Evolutionary conservation across 1,284 basidiomycete species (phyloP).

Genomic region (Microbotryomycetes sp.): DNA sequence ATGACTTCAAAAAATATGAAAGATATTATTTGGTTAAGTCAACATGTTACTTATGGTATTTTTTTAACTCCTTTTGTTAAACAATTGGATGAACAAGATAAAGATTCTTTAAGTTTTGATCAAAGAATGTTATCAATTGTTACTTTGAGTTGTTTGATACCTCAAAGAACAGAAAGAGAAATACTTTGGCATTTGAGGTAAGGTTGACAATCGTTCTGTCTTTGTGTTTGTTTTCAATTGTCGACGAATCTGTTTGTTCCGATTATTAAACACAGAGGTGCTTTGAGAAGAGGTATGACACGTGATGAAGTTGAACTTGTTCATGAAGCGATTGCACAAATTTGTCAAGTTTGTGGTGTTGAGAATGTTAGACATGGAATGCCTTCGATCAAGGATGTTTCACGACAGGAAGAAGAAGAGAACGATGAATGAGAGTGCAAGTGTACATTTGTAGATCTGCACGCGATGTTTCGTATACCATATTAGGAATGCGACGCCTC

Average conservation of each 20-base stretch:
- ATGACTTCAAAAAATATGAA: slow-evolving; percentile 1
- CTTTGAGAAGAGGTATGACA: slow-evolving; percentile 18
- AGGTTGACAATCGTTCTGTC: no score
- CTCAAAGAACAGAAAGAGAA: slow-evolving; percentile 23
- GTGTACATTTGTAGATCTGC: no score
- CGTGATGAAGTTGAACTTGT: slow-evolving; percentile 22
- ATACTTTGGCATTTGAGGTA: slow-evolving; percentile 26
- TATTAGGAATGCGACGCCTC: no score
- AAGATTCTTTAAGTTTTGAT: slow-evolving; percentile 20
- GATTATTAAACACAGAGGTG: slow-evolving; percentile 8
- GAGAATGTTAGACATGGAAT: slow-evolving; percentile 6
- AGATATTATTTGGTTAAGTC: slow-evolving; percentile 15
- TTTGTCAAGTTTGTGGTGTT: slow-evolving; percentile 18
- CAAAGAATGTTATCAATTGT: slow-evolving; percentile 19
- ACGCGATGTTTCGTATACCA: no score
- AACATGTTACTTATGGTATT: slow-evolving; percentile 24
- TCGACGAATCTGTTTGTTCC: neutral
- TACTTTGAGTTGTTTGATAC: slow-evolving; percentile 23
- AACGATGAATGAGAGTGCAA: neutral
- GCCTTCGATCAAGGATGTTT: slow-evolving; percentile 16
- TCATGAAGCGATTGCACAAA: slow-evolving; percentile 13
- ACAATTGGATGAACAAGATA: neutral
- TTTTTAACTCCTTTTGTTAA: slow-evolving; percentile 17
- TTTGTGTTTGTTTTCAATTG: no score
- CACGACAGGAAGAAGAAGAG: slow-evolving; percentile 9